Conservation (phyloP, 140 eudicot species). For the Bidens hawaiensis region DNA sequence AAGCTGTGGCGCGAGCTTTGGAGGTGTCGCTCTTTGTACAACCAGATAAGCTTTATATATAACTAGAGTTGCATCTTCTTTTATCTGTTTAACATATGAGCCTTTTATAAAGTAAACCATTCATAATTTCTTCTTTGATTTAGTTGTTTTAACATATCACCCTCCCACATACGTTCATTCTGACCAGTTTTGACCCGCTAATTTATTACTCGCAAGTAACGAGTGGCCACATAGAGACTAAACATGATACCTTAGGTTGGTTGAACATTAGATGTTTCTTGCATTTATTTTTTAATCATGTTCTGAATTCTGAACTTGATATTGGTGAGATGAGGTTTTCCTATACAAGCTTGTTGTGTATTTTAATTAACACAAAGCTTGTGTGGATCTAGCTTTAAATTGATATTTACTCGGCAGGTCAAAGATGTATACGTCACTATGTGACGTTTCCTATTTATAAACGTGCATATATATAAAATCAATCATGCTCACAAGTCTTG, state of each 20-base stretch:
- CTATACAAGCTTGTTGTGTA: neutral
- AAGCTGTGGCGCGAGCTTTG: no score
- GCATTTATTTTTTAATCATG: neutral
- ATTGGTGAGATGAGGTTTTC: conserved; percentile 4
- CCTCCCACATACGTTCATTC: no score
- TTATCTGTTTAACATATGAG: no score
- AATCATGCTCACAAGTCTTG: conserved; percentile 1
- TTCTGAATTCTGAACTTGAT: conserved; percentile 3
- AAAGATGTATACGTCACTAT: neutral
- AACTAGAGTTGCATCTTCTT: no score
- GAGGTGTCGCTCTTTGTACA: no score
- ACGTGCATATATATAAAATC: neutral
- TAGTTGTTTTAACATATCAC: no score
- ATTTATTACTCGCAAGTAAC: no score
- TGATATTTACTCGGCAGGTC: neutral
- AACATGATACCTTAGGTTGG: conserved; percentile 3
- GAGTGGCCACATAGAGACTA: no score
- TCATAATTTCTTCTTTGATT: no score
- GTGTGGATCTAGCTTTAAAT: neutral
- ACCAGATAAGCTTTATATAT: no score
- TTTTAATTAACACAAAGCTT: conserved; percentile 10
- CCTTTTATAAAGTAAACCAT: no score
- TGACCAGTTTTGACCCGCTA: no score
- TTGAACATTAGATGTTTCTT: neutral
- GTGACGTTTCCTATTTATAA: neutral